Base-by-base conservation (phyloP, 2,329 filamentous ascomycete species). In the Zasmidium citrigriseum region DNA sequence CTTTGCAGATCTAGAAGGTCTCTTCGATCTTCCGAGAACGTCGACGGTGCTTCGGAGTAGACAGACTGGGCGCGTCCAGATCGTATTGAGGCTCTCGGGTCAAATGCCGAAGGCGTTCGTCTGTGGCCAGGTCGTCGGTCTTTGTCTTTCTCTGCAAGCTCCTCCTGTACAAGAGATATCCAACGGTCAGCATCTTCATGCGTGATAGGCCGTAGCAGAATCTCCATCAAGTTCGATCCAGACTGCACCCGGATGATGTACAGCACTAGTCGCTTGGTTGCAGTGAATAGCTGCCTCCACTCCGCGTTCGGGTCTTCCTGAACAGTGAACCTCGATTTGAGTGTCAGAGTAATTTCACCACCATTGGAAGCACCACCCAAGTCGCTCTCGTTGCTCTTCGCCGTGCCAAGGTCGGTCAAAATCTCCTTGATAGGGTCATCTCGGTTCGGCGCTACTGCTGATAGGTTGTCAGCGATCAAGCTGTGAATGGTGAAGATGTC, bases 171-270 rank as follows among this genome's bases (percentile, higher is more conserved):
- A 24, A 99, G 78, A 57, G 83, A 78, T 47, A 88, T 83, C 95
- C 95, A 99, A 73, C 91, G 90, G 65, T 89, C 85, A 71, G 97
- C 93, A 68, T 99, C 95, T 70, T 97, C 93, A 25, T 85, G 82
- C 0, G 84, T 86, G 64, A 97, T 92, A 16, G 91, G 91, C 70
- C 95, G 96, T 64, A 96, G 89, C 67, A 99, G 85, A 62, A 99
- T 96, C 62, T 98, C 93, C 75, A 98, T 86, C n/a, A 99, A 84
- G 68, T 93, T 96, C 52, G 87, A 80, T 9, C 95, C 95, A 1
- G 90, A 91, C 75, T 99, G 96, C 34, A 99, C 89, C 59, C 95
- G 89, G 71, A 99, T 98, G 73, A 99, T 98, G 76, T 98, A 99
- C 62, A 99, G 80, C 44, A 98, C 89, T 71, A 95, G 96, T 68